Percentiles rank a stretch among this genome's conserved stretches.
Evolutionary conservation across 768 basidiomycete species (phyloP).

Genomic region (Leccinellum rugosiceps): DNA sequence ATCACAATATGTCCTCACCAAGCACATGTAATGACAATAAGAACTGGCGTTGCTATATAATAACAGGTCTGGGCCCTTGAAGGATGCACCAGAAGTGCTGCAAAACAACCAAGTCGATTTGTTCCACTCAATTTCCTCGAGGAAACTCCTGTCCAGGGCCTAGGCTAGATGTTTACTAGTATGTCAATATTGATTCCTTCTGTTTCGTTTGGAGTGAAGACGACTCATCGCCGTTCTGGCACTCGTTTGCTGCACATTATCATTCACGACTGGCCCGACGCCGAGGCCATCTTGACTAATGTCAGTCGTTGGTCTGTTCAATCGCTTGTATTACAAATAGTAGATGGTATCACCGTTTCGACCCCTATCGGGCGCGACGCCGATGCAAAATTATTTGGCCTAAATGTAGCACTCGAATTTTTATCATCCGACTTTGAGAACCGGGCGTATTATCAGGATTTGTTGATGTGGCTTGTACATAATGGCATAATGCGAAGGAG

Average conservation of each 20-base stretch:
- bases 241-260: conserved; percentile 21
- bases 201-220: background rate
- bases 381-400: background rate
- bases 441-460: conserved; percentile 41
- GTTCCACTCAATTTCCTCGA: no score
- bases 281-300: conserved; percentile 29
- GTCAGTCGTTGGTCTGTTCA: conserved; percentile 7
- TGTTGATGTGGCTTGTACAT: conserved; percentile 43
- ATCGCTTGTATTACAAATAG: background rate
- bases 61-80: background rate
- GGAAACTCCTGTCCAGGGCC: background rate
- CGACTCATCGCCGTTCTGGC: background rate
- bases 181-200: background rate
- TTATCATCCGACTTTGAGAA: conserved; percentile 49
- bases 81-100: conserved; percentile 1
- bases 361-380: conserved; percentile 7
- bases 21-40: background rate
- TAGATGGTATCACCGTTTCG: conserved; percentile 25
- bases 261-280: conserved; percentile 33
- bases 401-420: conserved; percentile 37
- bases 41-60: background rate
- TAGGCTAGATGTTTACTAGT: background rate
- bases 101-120: conserved; percentile 8
- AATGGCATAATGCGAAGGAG: conserved; percentile 44
- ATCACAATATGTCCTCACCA: no score